Base-by-base conservation (phyloP, 2,329 filamentous ascomycete species). In the Sporothrix pallida region DNA sequence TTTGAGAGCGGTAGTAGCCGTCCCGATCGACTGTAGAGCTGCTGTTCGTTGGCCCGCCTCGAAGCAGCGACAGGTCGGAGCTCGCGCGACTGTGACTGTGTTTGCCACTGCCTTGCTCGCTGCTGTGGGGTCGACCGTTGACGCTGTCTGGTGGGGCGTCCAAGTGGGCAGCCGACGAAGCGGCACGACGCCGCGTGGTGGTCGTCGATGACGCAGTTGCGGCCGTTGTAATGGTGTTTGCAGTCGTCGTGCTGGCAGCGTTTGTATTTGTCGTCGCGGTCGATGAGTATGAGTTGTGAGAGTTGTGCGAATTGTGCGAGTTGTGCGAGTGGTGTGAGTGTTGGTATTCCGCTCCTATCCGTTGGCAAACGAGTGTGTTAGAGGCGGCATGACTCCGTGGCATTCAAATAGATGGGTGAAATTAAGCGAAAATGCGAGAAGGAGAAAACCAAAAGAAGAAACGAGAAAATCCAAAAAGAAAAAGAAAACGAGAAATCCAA, bases 41-140 rank as follows among this genome's bases (percentile, higher is more conserved):
- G 76, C 86, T 83, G 76, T 44, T 26, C 42, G 86, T 83, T 74
- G 84, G 84, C 76, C 87, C 86, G 73, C 86, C 87, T 75, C 86
- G 87, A 73, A 89, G 82, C 63, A 88, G 81, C 69, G 90, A 91
- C 77, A 90, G 86, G 80, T 93, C 91, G 72, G 91, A 93, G 82
- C 90, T 93, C 72, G 91, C 89, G 77, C 91, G 89, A 79, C 87
- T 91, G 81, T 92, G 90, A 79, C 87, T 91, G 81, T 92, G 90
- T 79, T 87, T 92, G 83, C 86, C 91, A 71, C 68, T 74, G 74
- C 70, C 65, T 78, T 89, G 86, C 76, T 89, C 85, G 77, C 87
- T 90, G 77, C 87, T 90, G 60, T 87, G 80, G 67, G 89, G 87
- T 77, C 88, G 84, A 72, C 84, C 82, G 72, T 83, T 84, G 72